These are phyloP conservation scores for Urtica urens DNA, from an alignment of 306 rosid genomes.

Conservation along the genomic window DNA sequence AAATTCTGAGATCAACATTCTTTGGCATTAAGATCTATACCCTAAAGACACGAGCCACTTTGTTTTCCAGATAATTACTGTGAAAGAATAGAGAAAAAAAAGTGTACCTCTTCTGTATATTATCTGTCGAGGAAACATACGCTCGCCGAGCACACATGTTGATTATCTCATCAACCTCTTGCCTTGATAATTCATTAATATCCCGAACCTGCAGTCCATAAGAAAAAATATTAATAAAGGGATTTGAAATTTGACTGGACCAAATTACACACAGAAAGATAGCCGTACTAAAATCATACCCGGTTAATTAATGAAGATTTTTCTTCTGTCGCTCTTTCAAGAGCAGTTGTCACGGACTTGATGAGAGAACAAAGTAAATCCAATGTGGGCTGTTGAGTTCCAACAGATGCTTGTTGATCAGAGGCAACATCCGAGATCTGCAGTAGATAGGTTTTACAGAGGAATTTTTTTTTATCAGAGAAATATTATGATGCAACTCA, in stretches of 20 bases:
- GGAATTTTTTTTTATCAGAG: slow-evolving; percentile 11
- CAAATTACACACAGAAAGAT: neutral
- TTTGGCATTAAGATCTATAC: too few relatives aligned
- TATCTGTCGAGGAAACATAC: slow-evolving; percentile 57
- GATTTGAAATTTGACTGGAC: neutral
- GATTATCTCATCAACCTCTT: slow-evolving; percentile 88
- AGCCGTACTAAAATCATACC: slow-evolving; percentile 39
- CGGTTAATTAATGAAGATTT: slow-evolving; percentile 59
- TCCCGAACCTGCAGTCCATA: slow-evolving; percentile 54
- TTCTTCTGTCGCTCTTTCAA: slow-evolving; percentile 86
- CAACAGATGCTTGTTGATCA: slow-evolving; percentile 39
- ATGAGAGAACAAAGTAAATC: slow-evolving; percentile 58
- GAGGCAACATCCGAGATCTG: slow-evolving; percentile 48
- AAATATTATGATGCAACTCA: neutral
- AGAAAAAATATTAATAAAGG: neutral
- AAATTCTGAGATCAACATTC: too few relatives aligned
- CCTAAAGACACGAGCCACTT: too few relatives aligned
- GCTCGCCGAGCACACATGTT: slow-evolving; percentile 47
- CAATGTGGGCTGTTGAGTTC: slow-evolving; percentile 66
- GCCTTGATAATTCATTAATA: slow-evolving; percentile 83
- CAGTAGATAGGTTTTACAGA: slow-evolving; percentile 11
- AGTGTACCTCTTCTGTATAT: slow-evolving; percentile 60
- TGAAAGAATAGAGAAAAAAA: too few relatives aligned
- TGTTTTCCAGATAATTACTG: too few relatives aligned
- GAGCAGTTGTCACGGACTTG: slow-evolving; percentile 46